phyloP scores from a whole-genome alignment of 257 asterid species.

The Scutellaria galericulata region DNA sequence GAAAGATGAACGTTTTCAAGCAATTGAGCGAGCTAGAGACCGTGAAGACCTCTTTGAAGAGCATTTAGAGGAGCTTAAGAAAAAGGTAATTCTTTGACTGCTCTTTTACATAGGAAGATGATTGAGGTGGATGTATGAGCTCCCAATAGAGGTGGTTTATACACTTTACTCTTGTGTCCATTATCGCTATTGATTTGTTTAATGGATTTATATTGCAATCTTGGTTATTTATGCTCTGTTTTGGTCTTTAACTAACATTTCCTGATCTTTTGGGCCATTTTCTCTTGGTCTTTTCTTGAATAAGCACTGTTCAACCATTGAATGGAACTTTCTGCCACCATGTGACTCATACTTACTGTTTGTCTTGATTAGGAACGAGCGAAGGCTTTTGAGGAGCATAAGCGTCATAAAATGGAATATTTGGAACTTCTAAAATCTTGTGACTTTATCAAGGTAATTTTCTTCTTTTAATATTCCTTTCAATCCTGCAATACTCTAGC shows the following conservation, averaged over 20 bases:
- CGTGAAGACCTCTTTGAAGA: constrained; percentile 88
- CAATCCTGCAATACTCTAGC: constrained; percentile 28
- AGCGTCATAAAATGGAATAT: constrained; percentile 69
- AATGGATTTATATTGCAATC: constrained; percentile 5
- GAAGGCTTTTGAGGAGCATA: constrained; percentile 86
- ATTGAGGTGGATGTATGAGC: constrained; percentile 20
- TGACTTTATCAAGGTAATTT: constrained; percentile 79
- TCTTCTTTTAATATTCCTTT: constrained; percentile 14
- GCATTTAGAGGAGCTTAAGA: constrained; percentile 70
- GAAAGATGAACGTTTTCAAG: constrained; percentile 83
- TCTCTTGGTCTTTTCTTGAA: constrained; percentile 3
- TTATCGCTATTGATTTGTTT: constrained; percentile 19
- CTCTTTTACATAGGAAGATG: constrained; percentile 16
- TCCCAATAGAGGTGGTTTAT: neutral
- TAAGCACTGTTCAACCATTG: neutral
- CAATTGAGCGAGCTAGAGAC: constrained; percentile 78
- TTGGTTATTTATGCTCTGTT: neutral
- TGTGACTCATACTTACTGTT: constrained; percentile 28
- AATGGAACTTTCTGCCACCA: neutral
- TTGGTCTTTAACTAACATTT: neutral
- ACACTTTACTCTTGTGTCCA: neutral
- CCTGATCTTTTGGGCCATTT: neutral
- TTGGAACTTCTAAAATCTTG: constrained; percentile 80
- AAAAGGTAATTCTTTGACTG: constrained; percentile 58
- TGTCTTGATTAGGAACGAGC: constrained; percentile 68